Evolutionary conservation across 495 filamentous ascomycete species (phyloP).

Genomic region (Aspergillus incahuasiensis): DNA sequence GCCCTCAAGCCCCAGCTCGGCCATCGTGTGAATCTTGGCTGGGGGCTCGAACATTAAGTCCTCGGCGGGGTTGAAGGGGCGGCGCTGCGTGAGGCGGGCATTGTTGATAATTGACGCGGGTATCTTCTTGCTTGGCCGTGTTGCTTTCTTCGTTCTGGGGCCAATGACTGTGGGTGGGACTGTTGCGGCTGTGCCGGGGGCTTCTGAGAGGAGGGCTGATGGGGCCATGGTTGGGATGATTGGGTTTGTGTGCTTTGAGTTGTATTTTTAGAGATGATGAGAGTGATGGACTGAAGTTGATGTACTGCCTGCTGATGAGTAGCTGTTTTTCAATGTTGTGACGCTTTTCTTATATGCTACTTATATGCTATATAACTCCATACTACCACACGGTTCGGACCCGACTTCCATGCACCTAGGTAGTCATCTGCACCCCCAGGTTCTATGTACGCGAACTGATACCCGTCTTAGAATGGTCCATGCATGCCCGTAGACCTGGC

Average conservation of each 20-base stretch:
- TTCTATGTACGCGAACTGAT: too few species aligned
- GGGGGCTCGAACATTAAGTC: slow-evolving; percentile 49
- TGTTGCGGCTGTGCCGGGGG: not conserved
- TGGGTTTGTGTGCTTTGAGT: not conserved
- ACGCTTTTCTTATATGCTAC: too few species aligned
- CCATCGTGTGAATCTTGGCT: slow-evolving; percentile 43
- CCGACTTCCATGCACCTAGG: too few species aligned
- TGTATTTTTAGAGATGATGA: not conserved
- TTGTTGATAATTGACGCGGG: slow-evolving; percentile 16
- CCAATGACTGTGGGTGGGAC: slow-evolving; percentile 11
- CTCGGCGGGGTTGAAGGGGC: slow-evolving; percentile 42
- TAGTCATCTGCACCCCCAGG: too few species aligned
- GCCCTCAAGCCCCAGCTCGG: slow-evolving; percentile 51
- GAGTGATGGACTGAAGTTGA: not conserved
- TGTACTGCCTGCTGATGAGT: too few species aligned
- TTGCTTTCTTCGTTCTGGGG: slow-evolving; percentile 17
- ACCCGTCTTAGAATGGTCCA: too few species aligned
- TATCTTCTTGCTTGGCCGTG: slow-evolving; percentile 14
- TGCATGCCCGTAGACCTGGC: too few species aligned
- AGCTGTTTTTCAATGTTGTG: too few species aligned
- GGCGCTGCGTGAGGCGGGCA: slow-evolving; percentile 1
- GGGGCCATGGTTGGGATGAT: slow-evolving; percentile 24
- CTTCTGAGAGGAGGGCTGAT: not conserved
- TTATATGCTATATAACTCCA: too few species aligned
- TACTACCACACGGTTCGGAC: too few species aligned